These are phyloP conservation scores for Xylaria longipes DNA, from an alignment of 495 filamentous ascomycete species.

Conservation along the genomic window DNA sequence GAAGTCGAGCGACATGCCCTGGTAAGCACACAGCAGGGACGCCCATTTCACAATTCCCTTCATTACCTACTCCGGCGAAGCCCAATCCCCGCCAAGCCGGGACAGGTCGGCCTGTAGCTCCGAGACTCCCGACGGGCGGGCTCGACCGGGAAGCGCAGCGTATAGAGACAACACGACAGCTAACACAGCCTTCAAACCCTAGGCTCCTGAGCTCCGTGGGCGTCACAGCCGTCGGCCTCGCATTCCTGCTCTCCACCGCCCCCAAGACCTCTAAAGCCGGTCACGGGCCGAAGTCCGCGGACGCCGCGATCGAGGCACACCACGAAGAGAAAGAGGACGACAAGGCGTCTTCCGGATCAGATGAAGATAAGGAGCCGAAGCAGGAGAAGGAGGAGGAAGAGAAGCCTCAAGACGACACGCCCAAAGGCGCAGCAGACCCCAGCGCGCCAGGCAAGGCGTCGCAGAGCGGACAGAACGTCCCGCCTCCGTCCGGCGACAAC, in stretches of 20 bases:
- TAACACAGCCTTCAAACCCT: constrained; percentile 8
- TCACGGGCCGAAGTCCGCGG: constrained; percentile 3
- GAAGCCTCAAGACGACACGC: constrained; percentile 14
- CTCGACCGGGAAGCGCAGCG: neutral
- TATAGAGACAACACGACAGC: neutral
- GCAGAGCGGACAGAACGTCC: constrained; percentile 29
- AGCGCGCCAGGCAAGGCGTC: neutral
- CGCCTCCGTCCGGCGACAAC: constrained; percentile 35
- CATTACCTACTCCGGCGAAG: neutral
- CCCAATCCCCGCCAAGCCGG: neutral
- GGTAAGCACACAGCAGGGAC: constrained; percentile 27
- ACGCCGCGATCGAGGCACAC: neutral
- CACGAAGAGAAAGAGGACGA: neutral
- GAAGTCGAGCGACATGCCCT: constrained; percentile 39
- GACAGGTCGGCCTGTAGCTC: neutral
- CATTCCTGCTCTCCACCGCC: constrained; percentile 20
- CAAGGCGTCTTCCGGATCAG: neutral
- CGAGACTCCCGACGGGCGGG: neutral
- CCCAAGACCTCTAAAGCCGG: neutral
- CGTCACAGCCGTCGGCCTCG: constrained; percentile 29
- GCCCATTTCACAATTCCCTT: neutral
- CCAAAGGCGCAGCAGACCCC: constrained; percentile 20
- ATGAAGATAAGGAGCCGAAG: neutral
- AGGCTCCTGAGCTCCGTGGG: constrained; percentile 35
- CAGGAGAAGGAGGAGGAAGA: neutral